Conservation (phyloP, 805 yeast genomes). For the Ogataea wickerhamii region DNA sequence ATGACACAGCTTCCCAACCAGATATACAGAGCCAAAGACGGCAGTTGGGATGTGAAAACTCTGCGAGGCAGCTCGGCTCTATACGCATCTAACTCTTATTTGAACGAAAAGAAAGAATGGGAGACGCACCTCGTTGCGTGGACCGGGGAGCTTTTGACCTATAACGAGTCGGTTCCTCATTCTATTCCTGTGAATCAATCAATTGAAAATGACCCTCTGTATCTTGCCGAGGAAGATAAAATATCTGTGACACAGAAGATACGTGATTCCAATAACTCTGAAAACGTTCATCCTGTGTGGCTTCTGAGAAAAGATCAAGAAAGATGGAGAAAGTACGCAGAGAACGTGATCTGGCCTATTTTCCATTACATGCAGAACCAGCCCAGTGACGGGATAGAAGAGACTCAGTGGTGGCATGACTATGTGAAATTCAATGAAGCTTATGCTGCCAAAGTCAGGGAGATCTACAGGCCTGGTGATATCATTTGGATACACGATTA, state of each 20-base stretch:
- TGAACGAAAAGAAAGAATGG: conserved; percentile 70
- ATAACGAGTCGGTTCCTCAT: conserved; percentile 24
- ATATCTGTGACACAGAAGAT: conserved; percentile 45
- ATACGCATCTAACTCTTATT: conserved; percentile 65
- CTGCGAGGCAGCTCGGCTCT: conserved; percentile 83
- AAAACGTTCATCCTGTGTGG: conserved; percentile 83
- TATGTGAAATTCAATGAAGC: conserved; percentile 90
- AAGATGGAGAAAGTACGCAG: conserved; percentile 89
- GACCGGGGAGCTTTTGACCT: conserved; percentile 78
- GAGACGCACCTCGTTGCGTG: conserved; percentile 87
- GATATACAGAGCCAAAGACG: conserved; percentile 40
- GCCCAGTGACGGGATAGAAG: conserved; percentile 63
- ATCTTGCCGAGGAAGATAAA: conserved; percentile 55
- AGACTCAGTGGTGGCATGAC: conserved; percentile 75
- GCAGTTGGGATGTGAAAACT: conserved; percentile 57
- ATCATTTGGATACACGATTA: conserved; percentile 92
- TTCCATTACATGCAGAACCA: conserved; percentile 88
- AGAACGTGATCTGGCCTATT: conserved; percentile 88
- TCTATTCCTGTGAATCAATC: conserved; percentile 24
- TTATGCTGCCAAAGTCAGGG: conserved; percentile 72
- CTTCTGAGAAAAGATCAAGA: conserved; percentile 70
- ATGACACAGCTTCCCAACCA: conserved; percentile 67
- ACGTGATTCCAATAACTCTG: conserved; percentile 41
- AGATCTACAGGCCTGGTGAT: conserved; percentile 82
- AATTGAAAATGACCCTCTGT: conserved; percentile 57